Conservation (phyloP, 768 basidiomycete species). For the Termitomyces sp. region DNA sequence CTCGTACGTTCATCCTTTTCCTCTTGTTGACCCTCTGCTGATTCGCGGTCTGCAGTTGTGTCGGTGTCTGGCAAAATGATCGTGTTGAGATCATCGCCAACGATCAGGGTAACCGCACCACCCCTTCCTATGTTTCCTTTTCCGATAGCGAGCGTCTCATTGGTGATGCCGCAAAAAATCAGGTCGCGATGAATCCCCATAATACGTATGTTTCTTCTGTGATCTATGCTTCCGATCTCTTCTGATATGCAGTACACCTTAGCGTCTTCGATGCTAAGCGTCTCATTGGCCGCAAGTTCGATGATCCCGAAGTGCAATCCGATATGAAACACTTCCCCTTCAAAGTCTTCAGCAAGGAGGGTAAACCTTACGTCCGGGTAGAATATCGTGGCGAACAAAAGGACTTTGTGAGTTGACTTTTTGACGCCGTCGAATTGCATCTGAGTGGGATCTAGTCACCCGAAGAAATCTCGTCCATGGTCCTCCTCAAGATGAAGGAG, state of each 20-base stretch:
- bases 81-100: slow-evolving; percentile 98
- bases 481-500: slow-evolving; percentile 98
- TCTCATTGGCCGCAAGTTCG: slow-evolving; percentile 91
- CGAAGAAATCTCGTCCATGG: slow-evolving; percentile 98
- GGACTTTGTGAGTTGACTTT: slow-evolving; percentile 66
- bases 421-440: not conserved
- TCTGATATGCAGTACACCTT: slow-evolving; percentile 12
- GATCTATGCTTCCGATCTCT: not conserved
- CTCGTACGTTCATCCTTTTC: slow-evolving; percentile 50
- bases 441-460: slow-evolving; percentile 58
- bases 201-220: slow-evolving; percentile 54
- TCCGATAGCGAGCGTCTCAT: slow-evolving; percentile 95
- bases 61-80: slow-evolving; percentile 99
- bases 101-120: slow-evolving; percentile 92
- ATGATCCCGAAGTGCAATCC: slow-evolving; percentile 77
- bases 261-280: slow-evolving; percentile 98
- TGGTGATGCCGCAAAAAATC: slow-evolving; percentile 98
- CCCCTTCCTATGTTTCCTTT: slow-evolving; percentile 95
- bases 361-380: slow-evolving; percentile 86
- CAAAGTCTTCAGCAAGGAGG: slow-evolving; percentile 77
- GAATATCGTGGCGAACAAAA: slow-evolving; percentile 92
- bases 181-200: slow-evolving; percentile 96
- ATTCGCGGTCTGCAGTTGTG: slow-evolving; percentile 56
- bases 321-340: slow-evolving; percentile 94
- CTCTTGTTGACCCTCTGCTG: slow-evolving; percentile 4